Evolutionary conservation across 805 yeast species (phyloP).

Genomic region (Schizosaccharomyces lindneri): DNA sequence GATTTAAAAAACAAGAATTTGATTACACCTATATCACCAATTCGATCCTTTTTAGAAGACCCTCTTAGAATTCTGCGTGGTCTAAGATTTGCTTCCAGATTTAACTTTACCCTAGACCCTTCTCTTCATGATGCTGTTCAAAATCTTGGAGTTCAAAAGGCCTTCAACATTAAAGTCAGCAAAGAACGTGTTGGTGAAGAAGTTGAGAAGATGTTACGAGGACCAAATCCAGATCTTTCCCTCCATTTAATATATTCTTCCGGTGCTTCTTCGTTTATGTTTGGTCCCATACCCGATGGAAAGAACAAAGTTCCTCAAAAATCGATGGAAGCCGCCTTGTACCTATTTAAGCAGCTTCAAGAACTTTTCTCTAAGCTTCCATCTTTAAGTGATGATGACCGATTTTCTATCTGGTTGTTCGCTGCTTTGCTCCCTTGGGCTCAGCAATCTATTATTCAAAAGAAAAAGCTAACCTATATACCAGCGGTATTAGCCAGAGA

Average conservation of each 20-base stretch:
- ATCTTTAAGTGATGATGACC: not conserved
- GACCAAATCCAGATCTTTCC: conserved; percentile 7
- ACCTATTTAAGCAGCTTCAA: conserved; percentile 4
- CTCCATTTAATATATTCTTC: conserved; percentile 7
- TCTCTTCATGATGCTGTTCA: conserved; percentile 40
- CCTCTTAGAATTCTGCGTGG: conserved; percentile 74
- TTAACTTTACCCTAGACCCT: conserved; percentile 37
- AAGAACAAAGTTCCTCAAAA: conserved; percentile 7
- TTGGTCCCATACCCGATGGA: conserved; percentile 6
- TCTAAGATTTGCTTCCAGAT: conserved; percentile 64
- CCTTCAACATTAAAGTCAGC: conserved; percentile 51
- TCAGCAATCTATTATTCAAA: not conserved
- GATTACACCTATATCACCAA: conserved; percentile 71
- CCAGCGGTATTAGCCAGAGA: not conserved
- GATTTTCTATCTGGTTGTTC: not conserved
- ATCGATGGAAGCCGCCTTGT: conserved; percentile 1
- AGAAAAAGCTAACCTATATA: not conserved
- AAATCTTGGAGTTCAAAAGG: conserved; percentile 26
- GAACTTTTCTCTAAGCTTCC: not conserved
- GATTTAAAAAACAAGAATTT: conserved; percentile 50
- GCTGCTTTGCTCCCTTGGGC: not conserved
- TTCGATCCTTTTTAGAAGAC: conserved; percentile 72
- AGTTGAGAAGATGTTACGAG: conserved; percentile 46
- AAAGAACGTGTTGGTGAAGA: conserved; percentile 80
- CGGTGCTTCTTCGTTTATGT: conserved; percentile 5